Evolutionary conservation across 1,284 basidiomycete genomes (phyloP).

Genomic region (Macrocystidia cucumis): DNA sequence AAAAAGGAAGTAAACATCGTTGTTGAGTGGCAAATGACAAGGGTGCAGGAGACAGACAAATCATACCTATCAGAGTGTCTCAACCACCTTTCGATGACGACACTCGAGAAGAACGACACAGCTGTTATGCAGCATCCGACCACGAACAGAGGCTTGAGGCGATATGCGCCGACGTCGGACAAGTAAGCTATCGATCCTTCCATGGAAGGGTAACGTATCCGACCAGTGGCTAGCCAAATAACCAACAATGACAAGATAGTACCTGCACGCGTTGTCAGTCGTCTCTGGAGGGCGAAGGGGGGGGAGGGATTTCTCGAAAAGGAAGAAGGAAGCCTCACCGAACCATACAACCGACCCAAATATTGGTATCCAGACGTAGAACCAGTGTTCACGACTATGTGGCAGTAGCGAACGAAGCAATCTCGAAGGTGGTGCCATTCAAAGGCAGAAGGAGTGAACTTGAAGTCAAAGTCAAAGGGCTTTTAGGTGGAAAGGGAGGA

Average conservation of each 20-base stretch:
- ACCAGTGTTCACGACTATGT: constrained; percentile 49
- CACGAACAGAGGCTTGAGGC: constrained; percentile 68
- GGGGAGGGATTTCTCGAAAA: no score
- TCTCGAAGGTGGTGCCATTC: no score
- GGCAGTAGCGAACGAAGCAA: no score
- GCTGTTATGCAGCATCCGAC: constrained; percentile 53
- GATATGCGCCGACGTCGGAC: constrained; percentile 64
- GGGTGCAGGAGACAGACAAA: no score
- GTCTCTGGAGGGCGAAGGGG: no score
- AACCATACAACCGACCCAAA: constrained; percentile 59
- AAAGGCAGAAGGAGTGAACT: no score
- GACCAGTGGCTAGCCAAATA: constrained; percentile 44
- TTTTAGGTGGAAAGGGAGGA: no score
- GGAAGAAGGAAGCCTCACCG: constrained; percentile 26
- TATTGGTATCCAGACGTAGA: constrained; percentile 56
- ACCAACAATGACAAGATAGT: constrained; percentile 61
- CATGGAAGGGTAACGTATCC: constrained; percentile 29
- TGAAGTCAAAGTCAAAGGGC: no score
- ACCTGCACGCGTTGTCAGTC: constrained; percentile 21
- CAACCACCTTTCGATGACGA: constrained; percentile 52
- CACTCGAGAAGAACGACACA: constrained; percentile 48
- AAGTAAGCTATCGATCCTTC: constrained; percentile 61
- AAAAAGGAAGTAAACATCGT: neutral
- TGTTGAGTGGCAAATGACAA: no score
- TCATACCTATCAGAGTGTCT: constrained; percentile 50